Percentiles rank a stretch among this genome's conserved stretches.
Conservation (phyloP, 177 flowering plant species). For the Vitis hybrid region DNA sequence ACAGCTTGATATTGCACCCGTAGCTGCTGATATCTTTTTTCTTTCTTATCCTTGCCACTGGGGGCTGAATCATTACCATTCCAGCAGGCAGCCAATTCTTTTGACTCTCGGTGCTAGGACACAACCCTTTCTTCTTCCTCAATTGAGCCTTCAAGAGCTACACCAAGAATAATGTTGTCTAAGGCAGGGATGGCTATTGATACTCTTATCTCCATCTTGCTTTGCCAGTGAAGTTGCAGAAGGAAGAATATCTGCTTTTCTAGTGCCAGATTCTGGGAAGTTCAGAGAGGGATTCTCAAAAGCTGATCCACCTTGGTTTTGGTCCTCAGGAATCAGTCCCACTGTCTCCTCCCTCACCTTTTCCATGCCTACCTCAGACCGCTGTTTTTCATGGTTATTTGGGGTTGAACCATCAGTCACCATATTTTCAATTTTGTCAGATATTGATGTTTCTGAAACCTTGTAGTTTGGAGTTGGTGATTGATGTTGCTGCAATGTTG, state of each 20-base stretch:
- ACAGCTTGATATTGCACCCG: slow-evolving; percentile 6
- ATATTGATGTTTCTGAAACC: not conserved
- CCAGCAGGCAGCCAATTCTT: slow-evolving; percentile 45
- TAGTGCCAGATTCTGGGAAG: slow-evolving; percentile 16
- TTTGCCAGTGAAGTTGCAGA: slow-evolving; percentile 14
- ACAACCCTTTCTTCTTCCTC: slow-evolving; percentile 47
- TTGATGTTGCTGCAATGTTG: slow-evolving; percentile 7
- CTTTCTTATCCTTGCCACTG: slow-evolving; percentile 35
- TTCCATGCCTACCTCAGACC: not conserved
- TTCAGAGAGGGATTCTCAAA: slow-evolving; percentile 6
- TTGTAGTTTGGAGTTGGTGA: slow-evolving; percentile 10
- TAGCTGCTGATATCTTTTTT: slow-evolving; percentile 31
- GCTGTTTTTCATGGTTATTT: slow-evolving; percentile 5
- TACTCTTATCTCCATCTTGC: slow-evolving; percentile 22
- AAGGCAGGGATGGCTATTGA: slow-evolving; percentile 37
- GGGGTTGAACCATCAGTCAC: slow-evolving; percentile 7
- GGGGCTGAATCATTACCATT: slow-evolving; percentile 37
- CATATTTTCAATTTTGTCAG: slow-evolving; percentile 1
- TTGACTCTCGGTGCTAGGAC: slow-evolving; percentile 30
- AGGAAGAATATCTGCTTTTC: slow-evolving; percentile 15
- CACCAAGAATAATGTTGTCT: slow-evolving; percentile 80
- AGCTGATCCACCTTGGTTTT: not conserved
- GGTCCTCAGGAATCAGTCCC: not conserved
- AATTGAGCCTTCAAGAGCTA: slow-evolving; percentile 80
- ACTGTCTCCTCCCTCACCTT: not conserved